Base-by-base conservation (phyloP, 768 basidiomycete species). In the Antrodiella citrinella region DNA sequence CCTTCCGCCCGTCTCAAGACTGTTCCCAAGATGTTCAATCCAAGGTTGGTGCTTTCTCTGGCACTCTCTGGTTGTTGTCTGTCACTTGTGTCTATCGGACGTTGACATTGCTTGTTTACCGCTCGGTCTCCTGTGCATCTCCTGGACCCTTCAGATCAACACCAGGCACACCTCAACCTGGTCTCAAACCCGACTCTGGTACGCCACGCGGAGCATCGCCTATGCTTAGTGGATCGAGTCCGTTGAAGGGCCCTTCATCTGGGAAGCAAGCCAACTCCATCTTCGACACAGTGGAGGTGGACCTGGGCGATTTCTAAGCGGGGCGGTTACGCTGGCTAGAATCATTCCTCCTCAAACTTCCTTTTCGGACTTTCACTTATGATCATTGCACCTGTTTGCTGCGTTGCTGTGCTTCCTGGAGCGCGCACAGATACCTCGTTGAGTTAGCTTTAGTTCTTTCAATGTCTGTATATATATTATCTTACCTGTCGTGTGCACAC, bases 241-340 rank as follows among this genome's bases (percentile, higher is more conserved):
- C 46, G 21, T 41, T 49, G 1, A 41, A 48, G 10, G 22, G 41
- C 11, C 54, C 61, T n/a, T 44, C 55, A 4, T 48, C 59, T 4
- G 47, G 58, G 25, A 57, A 57, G 48, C 45, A 59, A 21, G 26
- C 58, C 2, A 70, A 76, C 4, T 69, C 74, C 18, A 63, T 87
- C 35, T 75, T 85, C 55, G 80, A 84, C 44, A 74, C 74, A 23
- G 74, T 89, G 56, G 86, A 89, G 55, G 74, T 89, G 52, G 86
- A 89, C 63, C 69, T 89, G 42, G 86, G 86, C 46, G 86, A 89
- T 65, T 89, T 89, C 65, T 89, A 70, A 35, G n/a, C n/a, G n/a
- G n/a, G n/a, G n/a, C n/a, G n/a, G n/a, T n/a, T n/a, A n/a, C n/a
- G n/a, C n/a, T n/a, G n/a, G n/a, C n/a, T n/a, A n/a, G n/a, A n/a